phyloP scores from a whole-genome alignment of 2,329 filamentous ascomycete genomes.

The Colletotrichum sublineola region DNA sequence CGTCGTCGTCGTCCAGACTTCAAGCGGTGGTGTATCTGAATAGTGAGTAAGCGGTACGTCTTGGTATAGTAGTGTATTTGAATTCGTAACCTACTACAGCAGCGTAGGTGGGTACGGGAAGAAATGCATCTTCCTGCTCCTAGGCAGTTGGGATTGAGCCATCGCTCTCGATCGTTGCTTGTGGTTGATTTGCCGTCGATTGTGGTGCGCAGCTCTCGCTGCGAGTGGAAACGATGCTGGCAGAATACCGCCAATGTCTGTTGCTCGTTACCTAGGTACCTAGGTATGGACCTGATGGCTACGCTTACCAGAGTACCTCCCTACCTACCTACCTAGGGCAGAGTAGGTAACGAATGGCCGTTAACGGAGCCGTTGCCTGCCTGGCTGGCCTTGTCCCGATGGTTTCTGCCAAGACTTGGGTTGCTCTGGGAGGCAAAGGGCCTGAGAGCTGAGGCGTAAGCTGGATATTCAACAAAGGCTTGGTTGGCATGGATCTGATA shows the following conservation, averaged over 20 bases:
- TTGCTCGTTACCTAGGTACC: too few species aligned
- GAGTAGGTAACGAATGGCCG: conserved; percentile 1
- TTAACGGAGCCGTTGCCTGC: conserved; percentile 27
- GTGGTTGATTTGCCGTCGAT: background rate
- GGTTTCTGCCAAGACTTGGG: conserved; percentile 27
- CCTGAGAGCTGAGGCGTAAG: conserved; percentile 1
- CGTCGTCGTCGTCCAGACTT: too few species aligned
- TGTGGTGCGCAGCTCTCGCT: background rate
- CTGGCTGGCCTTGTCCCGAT: conserved; percentile 1
- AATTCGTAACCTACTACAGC: too few species aligned
- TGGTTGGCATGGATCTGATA: conserved; percentile 17
- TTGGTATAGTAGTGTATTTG: too few species aligned
- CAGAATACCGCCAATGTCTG: too few species aligned
- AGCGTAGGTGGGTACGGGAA: too few species aligned
- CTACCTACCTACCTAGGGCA: too few species aligned
- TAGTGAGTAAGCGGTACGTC: background rate
- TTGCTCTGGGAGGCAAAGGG: conserved; percentile 20
- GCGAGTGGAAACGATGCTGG: background rate
- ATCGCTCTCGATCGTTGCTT: background rate
- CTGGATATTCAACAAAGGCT: conserved; percentile 19
- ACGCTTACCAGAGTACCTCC: too few species aligned
- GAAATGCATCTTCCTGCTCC: background rate
- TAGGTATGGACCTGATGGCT: background rate
- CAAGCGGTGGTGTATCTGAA: background rate
- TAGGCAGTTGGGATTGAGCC: too few species aligned